Evolutionary conservation across 1,139 yeast species (phyloP).

Genomic region (Yamadazyma songkhlaensis): DNA sequence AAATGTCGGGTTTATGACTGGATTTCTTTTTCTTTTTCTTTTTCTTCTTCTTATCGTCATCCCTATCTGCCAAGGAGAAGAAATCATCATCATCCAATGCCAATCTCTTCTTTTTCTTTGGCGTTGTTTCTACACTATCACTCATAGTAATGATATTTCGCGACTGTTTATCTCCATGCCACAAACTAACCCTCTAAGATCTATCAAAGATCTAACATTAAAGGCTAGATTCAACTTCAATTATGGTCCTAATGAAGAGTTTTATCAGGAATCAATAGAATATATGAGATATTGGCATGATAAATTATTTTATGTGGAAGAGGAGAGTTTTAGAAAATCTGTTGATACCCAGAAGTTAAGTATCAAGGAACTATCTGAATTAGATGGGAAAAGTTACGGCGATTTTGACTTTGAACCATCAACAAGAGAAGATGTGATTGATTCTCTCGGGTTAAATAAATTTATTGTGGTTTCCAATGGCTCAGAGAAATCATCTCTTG

Average conservation of each 20-base stretch:
- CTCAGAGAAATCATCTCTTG: neutral
- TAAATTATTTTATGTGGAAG: conserved; percentile 31
- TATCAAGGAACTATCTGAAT: neutral
- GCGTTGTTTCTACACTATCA: conserved; percentile 1
- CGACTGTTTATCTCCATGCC: conserved; percentile 5
- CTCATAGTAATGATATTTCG: conserved; percentile 2
- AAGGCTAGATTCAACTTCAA: conserved; percentile 33
- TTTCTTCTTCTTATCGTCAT: conserved; percentile 7
- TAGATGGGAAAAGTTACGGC: neutral
- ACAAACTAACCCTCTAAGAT: conserved; percentile 6
- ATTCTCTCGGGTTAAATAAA: neutral
- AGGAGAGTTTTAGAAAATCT: conserved; percentile 14
- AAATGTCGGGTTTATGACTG: neutral
- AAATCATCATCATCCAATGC: conserved; percentile 38
- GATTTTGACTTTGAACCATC: neutral
- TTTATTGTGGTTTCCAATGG: neutral
- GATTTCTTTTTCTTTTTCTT: conserved; percentile 6
- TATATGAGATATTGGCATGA: conserved; percentile 37
- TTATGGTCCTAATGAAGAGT: conserved; percentile 33
- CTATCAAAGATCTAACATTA: conserved; percentile 24
- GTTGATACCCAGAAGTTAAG: conserved; percentile 3
- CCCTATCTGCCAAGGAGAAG: conserved; percentile 22
- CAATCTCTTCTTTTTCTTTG: conserved; percentile 7
- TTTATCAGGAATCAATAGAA: conserved; percentile 22
- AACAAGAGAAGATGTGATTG: neutral